Evolutionary conservation across 2,329 filamentous ascomycete genomes (phyloP).

Genomic region (Aspergillus chevalieri): DNA sequence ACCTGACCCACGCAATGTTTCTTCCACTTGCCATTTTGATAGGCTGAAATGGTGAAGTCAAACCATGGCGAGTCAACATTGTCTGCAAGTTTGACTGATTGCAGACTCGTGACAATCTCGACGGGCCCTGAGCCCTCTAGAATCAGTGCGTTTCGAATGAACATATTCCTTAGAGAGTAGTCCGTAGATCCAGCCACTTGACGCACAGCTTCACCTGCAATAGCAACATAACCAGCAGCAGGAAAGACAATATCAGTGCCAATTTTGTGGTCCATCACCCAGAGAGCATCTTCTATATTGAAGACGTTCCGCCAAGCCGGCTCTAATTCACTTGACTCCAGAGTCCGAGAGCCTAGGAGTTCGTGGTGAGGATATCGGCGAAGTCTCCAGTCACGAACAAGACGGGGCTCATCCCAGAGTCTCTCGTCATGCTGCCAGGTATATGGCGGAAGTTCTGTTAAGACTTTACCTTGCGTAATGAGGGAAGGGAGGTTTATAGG

Average conservation of each 20-base stretch:
- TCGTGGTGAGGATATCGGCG: conserved; percentile 20
- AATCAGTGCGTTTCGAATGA: conserved; percentile 8
- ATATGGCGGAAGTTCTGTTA: conserved; percentile 19
- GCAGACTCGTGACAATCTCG: background rate
- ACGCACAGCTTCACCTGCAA: conserved; percentile 18
- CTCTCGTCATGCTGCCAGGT: conserved; percentile 15
- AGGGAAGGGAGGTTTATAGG: conserved; percentile 1
- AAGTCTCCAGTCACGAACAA: conserved; percentile 14
- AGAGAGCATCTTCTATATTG: conserved; percentile 18
- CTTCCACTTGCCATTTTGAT: background rate
- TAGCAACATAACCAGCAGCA: conserved; percentile 18
- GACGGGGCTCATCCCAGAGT: conserved; percentile 16
- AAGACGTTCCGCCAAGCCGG: conserved; percentile 25
- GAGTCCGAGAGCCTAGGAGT: conserved; percentile 19
- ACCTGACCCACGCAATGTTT: background rate
- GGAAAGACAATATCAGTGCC: conserved; percentile 17
- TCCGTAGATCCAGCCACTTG: conserved; percentile 8
- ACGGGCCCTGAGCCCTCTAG: conserved; percentile 1
- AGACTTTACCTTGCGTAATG: background rate
- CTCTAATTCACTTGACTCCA: conserved; percentile 17
- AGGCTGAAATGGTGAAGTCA: background rate
- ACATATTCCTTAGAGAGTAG: conserved; percentile 10
- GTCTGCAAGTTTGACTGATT: background rate
- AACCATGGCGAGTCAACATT: background rate
- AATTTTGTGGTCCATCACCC: conserved; percentile 26